Evolutionary conservation across 208 protist genomes (phyloP).

Genomic region (Acanthamoeba royreba): DNA sequence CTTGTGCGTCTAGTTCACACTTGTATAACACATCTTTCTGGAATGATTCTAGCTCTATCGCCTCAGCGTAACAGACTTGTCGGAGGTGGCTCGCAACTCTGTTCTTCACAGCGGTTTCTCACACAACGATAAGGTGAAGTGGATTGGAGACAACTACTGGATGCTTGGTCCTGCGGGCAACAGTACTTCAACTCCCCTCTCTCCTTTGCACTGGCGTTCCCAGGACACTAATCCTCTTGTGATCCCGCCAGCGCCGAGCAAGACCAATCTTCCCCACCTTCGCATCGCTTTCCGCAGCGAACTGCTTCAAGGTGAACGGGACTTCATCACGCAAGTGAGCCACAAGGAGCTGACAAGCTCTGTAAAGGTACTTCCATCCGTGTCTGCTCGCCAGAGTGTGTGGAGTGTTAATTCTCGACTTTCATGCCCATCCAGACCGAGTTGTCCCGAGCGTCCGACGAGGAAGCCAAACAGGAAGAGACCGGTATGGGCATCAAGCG

Average conservation of each 20-base stretch:
- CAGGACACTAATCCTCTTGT: background rate
- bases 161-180: background rate
- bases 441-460: background rate
- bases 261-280: constrained; percentile 41
- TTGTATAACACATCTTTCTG: constrained; percentile 29
- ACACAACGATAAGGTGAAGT: constrained; percentile 89
- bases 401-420: background rate
- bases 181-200: background rate
- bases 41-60: constrained; percentile 80
- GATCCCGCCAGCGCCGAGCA: background rate
- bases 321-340: background rate
- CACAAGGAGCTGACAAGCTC: background rate
- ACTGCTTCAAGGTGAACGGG: background rate
- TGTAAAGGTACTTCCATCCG: background rate
- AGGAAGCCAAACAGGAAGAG: background rate
- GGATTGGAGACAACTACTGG: constrained; percentile 81
- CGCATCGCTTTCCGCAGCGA: constrained; percentile 13
- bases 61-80: constrained; percentile 94
- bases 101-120: constrained; percentile 95
- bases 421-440: background rate
- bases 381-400: background rate
- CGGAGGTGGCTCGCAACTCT: constrained; percentile 97
- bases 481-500: background rate
- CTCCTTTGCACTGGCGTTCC: background rate
- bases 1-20: background rate